Evolutionary conservation across 78 protist species (phyloP).

Genomic region (Diacronema lutheri): DNA sequence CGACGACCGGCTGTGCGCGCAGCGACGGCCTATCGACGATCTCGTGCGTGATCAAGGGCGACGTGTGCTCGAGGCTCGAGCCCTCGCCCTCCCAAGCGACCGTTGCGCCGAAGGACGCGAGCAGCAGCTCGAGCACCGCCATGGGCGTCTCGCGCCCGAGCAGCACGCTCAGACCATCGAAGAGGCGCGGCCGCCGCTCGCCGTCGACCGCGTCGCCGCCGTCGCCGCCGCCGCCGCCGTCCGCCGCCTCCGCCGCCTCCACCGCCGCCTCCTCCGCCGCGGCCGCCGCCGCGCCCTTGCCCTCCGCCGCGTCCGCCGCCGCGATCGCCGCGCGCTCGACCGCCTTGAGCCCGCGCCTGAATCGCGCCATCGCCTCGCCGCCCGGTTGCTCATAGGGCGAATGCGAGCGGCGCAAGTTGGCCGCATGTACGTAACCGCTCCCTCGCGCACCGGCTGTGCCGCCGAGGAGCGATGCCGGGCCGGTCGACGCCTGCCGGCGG

Average conservation of each 20-base stretch:
- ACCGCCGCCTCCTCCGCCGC: neutral
- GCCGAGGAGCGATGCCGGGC: too few relatives aligned
- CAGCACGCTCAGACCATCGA: constrained; percentile 43
- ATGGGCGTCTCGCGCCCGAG: constrained; percentile 70
- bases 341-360: too few relatives aligned
- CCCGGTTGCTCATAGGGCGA: neutral
- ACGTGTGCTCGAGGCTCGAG: neutral
- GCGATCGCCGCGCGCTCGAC: neutral
- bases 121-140: constrained; percentile 57
- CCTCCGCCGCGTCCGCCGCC: neutral
- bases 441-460: neutral
- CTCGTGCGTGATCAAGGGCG: neutral
- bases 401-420: neutral
- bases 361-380: constrained; percentile 9
- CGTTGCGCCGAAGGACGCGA: constrained; percentile 70
- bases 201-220: neutral
- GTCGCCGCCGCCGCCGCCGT: neutral
- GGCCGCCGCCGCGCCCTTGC: neutral
- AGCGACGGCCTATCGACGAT: neutral
- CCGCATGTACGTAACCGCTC: neutral
- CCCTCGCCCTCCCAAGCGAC: constrained; percentile 36
- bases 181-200: neutral
- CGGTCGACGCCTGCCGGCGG: too few relatives aligned
- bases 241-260: neutral
- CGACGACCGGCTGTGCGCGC: neutral